Conservation (phyloP, 805 yeast genomes). For the Kazachstania martiniae region DNA sequence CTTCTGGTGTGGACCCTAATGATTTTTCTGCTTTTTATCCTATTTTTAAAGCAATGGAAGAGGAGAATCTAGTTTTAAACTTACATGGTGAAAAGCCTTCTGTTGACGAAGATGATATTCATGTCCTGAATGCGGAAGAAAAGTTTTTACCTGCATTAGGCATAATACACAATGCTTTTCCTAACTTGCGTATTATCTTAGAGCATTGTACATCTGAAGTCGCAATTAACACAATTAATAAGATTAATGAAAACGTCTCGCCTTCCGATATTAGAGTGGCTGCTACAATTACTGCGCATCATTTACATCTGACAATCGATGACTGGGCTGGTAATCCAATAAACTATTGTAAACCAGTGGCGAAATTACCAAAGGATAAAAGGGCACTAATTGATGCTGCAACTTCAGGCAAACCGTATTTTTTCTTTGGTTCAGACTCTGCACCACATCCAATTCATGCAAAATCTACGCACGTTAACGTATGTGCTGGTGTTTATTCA, state of each 20-base stretch:
- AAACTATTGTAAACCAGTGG: constrained; percentile 96
- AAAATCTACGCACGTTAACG: constrained; percentile 69
- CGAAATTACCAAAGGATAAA: constrained; percentile 80
- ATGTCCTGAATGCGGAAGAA: constrained; percentile 89
- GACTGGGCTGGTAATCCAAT: constrained; percentile 95
- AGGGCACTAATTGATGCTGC: constrained; percentile 80
- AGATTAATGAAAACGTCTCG: constrained; percentile 41
- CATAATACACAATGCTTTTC: constrained; percentile 73
- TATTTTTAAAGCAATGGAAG: constrained; percentile 79
- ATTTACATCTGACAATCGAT: constrained; percentile 77
- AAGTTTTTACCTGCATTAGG: constrained; percentile 80
- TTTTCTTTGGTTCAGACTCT: constrained; percentile 94
- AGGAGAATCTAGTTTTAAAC: constrained; percentile 66
- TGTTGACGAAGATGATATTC: constrained; percentile 50
- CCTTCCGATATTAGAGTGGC: constrained; percentile 49
- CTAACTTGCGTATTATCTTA: constrained; percentile 71
- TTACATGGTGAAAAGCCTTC: constrained; percentile 95
- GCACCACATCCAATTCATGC: constrained; percentile 89
- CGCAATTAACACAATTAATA: constrained; percentile 68
- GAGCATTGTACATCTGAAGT: constrained; percentile 93
- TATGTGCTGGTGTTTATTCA: constrained; percentile 97
- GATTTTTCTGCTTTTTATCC: constrained; percentile 86
- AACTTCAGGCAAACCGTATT: constrained; percentile 80
- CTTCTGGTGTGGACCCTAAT: constrained; percentile 85
- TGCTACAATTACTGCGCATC: constrained; percentile 95